Percentiles rank a stretch among this genome's conserved stretches.
Evolutionary conservation across 2,329 filamentous ascomycete species (phyloP).

Genomic region (Huntiella bhutanensis): DNA sequence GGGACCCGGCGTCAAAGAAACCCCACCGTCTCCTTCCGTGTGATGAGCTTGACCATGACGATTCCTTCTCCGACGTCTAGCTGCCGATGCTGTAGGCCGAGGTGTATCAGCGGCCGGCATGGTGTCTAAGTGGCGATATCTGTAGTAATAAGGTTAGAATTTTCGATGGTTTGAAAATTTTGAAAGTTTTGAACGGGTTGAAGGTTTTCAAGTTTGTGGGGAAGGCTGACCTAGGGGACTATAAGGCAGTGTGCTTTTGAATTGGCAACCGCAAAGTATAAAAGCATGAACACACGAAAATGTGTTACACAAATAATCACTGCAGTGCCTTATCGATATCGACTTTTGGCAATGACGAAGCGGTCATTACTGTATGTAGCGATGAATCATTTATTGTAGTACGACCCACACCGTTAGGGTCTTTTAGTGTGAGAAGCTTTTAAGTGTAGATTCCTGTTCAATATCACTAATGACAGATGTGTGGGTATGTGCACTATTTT

Average conservation of each 20-base stretch:
- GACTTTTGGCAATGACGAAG: not conserved
- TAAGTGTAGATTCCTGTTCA: no score
- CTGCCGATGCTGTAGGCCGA: not conserved
- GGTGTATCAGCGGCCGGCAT: not conserved
- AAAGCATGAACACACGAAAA: not conserved
- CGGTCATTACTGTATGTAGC: not conserved
- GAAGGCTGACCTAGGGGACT: no score
- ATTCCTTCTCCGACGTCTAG: not conserved
- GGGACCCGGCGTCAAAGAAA: no score
- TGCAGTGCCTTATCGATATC: not conserved
- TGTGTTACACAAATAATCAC: not conserved
- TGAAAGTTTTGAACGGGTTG: no score
- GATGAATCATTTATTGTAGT: not conserved
- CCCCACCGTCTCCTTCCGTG: no score
- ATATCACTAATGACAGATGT: no score
- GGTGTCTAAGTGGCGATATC: not conserved
- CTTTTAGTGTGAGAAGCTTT: no score
- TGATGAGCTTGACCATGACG: no score
- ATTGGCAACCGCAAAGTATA: not conserved
- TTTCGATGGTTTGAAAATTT: no score
- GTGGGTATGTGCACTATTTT: no score
- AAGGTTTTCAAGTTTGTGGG: not conserved
- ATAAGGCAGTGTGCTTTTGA: not conserved
- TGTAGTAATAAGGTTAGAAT: no score
- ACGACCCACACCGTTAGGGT: not conserved